Percentiles rank a stretch among this genome's conserved stretches.
Evolutionary conservation across 1,284 basidiomycete genomes (phyloP).

Genomic region (Trametes sp.): DNA sequence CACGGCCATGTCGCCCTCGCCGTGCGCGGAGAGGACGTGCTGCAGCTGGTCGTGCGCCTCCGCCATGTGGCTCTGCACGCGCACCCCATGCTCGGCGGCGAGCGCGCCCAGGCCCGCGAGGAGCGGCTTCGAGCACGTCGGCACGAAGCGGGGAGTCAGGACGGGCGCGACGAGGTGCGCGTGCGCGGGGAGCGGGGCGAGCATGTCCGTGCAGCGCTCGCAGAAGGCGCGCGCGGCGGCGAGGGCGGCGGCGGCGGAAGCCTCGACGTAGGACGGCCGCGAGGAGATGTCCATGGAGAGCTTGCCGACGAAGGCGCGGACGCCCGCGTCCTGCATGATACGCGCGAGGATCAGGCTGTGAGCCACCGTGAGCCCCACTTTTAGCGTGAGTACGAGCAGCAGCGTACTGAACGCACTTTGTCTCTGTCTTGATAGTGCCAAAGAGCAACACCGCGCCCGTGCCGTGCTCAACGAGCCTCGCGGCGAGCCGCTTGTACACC

Average conservation of each 20-base stretch:
- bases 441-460: conserved; percentile 81
- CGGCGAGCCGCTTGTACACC: conserved; percentile 73
- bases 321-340: conserved; percentile 72
- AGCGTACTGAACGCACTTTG: conserved; percentile 62
- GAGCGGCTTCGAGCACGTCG: conserved; percentile 77
- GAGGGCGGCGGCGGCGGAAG: conserved; percentile 58
- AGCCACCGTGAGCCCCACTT: background rate
- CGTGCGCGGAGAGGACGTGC: conserved; percentile 68
- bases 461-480: conserved; percentile 71
- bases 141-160: conserved; percentile 83
- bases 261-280: conserved; percentile 75
- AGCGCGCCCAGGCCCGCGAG: conserved; percentile 62
- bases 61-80: conserved; percentile 57
- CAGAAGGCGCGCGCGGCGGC: conserved; percentile 64
- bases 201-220: conserved; percentile 52
- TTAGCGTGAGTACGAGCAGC: too few species aligned
- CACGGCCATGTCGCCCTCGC: conserved; percentile 73
- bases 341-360: conserved; percentile 76
- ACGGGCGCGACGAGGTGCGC: conserved; percentile 71
- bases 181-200: conserved; percentile 50
- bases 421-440: conserved; percentile 80
- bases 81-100: conserved; percentile 38
- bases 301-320: conserved; percentile 84
- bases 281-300: conserved; percentile 85
- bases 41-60: conserved; percentile 78